phyloP scores from a whole-genome alignment of 1,284 basidiomycete genomes.

The Lignosus rhinocerotis region DNA sequence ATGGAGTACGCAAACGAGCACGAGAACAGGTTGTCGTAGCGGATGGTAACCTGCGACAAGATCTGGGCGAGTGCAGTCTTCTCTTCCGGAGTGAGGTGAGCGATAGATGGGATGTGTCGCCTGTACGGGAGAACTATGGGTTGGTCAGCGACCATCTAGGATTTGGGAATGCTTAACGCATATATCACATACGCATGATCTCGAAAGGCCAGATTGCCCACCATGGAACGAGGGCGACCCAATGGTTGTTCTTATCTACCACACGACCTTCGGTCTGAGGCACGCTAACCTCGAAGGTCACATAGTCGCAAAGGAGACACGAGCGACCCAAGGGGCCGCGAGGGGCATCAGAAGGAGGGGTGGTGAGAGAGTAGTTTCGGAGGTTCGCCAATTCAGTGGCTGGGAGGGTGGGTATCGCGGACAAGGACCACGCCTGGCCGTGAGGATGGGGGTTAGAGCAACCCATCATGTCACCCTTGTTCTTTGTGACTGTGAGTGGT shows the following conservation, averaged over 20 bases:
- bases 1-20: constrained; percentile 97
- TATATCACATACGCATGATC: constrained; percentile 57
- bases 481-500: constrained; percentile 46
- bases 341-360: constrained; percentile 47
- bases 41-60: constrained; percentile 65
- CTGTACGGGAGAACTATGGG: constrained; percentile 72
- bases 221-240: constrained; percentile 90
- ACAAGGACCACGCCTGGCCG: constrained; percentile 89
- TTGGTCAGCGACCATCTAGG: neutral
- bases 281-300: constrained; percentile 62
- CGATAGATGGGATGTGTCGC: constrained; percentile 74
- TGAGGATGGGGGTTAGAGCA: constrained; percentile 97
- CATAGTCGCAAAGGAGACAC: constrained; percentile 87
- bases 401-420: constrained; percentile 72
- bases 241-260: constrained; percentile 77
- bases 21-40: constrained; percentile 84
- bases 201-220: constrained; percentile 98
- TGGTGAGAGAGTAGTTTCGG: constrained; percentile 50
- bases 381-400: constrained; percentile 66
- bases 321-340: constrained; percentile 60
- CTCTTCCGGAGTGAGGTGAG: constrained; percentile 63
- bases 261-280: constrained; percentile 56
- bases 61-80: constrained; percentile 65
- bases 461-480: constrained; percentile 96
- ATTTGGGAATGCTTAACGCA: neutral